Conservation (phyloP, 2,329 filamentous ascomycete genomes). For the Colletotrichum phormii region DNA sequence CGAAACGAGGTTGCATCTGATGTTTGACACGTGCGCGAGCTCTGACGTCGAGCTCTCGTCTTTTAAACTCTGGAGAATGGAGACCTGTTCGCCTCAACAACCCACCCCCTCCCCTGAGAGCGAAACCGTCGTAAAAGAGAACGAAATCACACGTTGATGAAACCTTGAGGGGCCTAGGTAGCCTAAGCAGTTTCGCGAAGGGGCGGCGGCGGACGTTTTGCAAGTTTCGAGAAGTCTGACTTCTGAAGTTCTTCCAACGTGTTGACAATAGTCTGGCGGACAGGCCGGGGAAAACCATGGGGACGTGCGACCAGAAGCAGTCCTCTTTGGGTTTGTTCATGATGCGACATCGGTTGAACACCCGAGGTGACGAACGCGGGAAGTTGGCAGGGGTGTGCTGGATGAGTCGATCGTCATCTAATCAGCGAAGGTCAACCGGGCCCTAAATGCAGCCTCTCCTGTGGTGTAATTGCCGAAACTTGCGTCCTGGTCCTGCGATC, state of each 20-base stretch:
- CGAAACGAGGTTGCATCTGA: constrained; percentile 21
- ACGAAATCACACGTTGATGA: constrained; percentile 9
- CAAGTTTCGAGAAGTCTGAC: background rate
- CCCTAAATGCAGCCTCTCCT: background rate
- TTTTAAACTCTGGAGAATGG: constrained; percentile 15
- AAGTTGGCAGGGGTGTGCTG: constrained; percentile 19
- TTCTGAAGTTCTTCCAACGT: background rate
- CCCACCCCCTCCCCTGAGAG: constrained; percentile 11
- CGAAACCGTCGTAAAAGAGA: constrained; percentile 4
- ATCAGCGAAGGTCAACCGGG: background rate
- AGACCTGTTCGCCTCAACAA: constrained; percentile 21
- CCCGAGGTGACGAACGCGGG: background rate
- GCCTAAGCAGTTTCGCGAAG: background rate
- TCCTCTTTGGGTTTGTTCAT: constrained; percentile 8
- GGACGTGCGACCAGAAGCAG: constrained; percentile 1
- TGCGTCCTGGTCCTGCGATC: background rate
- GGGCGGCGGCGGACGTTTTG: background rate
- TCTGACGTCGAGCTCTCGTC: constrained; percentile 14
- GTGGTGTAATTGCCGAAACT: background rate
- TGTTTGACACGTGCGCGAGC: constrained; percentile 27
- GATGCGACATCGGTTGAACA: constrained; percentile 32
- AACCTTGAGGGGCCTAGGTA: constrained; percentile 6
- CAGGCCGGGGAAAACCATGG: background rate
- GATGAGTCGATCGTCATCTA: constrained; percentile 5
- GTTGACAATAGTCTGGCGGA: background rate